phyloP scores from a whole-genome alignment of 306 rosid genomes.

The Rosa rugosa region DNA sequence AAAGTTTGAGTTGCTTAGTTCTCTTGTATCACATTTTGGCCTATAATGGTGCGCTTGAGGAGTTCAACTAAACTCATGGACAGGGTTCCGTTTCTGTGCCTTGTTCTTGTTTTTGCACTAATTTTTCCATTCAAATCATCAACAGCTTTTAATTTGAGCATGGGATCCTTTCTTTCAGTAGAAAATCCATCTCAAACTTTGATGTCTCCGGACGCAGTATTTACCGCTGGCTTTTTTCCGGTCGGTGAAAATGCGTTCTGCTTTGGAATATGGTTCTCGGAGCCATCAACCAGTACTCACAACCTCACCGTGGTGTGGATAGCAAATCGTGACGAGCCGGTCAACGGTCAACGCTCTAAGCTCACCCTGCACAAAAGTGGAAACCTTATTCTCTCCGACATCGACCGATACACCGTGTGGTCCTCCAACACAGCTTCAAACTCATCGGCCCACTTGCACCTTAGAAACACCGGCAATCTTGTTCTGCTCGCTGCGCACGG shows the following conservation, averaged over 20 bases:
- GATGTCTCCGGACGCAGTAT: constrained; percentile 38
- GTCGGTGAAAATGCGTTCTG: constrained; percentile 51
- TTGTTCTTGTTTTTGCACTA: constrained; percentile 9
- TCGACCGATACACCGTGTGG: constrained; percentile 40
- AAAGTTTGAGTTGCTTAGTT: neutral
- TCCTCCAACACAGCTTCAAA: constrained; percentile 31
- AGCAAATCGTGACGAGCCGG: constrained; percentile 50
- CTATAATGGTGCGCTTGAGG: neutral
- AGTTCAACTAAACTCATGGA: neutral
- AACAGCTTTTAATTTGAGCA: constrained; percentile 10
- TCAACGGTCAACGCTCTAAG: constrained; percentile 46
- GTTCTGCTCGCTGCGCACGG: constrained; percentile 15
- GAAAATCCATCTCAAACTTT: constrained; percentile 29
- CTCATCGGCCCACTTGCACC: constrained; percentile 25
- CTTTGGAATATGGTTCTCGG: constrained; percentile 48
- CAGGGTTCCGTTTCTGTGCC: constrained; percentile 18
- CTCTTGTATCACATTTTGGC: neutral
- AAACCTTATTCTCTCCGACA: constrained; percentile 41
- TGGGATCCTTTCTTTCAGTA: constrained; percentile 41
- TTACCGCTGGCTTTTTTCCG: constrained; percentile 50
- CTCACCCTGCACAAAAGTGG: constrained; percentile 36
- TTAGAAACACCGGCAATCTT: constrained; percentile 46
- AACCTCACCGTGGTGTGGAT: constrained; percentile 43
- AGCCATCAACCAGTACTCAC: neutral
- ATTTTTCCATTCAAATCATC: constrained; percentile 13